Evolutionary conservation across 2,329 filamentous ascomycete species (phyloP).

Genomic region (Fusarium buharicum): DNA sequence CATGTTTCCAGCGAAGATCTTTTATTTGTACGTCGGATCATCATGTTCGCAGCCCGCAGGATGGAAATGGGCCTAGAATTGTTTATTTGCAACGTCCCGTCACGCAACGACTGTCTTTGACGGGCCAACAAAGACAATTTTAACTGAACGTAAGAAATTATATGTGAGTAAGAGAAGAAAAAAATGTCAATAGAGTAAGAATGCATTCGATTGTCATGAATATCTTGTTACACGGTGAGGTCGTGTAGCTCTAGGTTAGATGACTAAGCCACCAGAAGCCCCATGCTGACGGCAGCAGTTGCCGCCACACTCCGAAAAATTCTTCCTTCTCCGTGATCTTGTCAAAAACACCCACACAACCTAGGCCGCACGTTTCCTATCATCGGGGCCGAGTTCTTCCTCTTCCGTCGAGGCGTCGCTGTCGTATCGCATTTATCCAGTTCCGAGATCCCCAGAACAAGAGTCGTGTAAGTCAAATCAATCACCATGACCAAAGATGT

Average conservation of each 20-base stretch:
- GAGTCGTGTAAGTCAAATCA: constrained; percentile 50
- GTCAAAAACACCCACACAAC: constrained; percentile 50
- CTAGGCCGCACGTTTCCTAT: constrained; percentile 43
- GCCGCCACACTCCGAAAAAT: constrained; percentile 49
- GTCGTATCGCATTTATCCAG: constrained; percentile 58
- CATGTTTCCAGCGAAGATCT: too few species aligned
- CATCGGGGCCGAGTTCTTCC: constrained; percentile 58
- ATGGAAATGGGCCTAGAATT: too few species aligned
- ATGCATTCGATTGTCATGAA: too few species aligned
- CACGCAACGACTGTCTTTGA: too few species aligned
- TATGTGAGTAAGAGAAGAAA: too few species aligned
- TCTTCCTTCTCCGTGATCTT: constrained; percentile 51
- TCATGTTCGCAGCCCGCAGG: too few species aligned
- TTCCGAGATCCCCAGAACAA: constrained; percentile 53
- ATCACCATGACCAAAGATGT: constrained; percentile 36
- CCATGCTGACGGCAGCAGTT: constrained; percentile 39
- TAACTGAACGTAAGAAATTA: too few species aligned
- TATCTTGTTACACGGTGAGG: too few species aligned
- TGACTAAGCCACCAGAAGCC: constrained; percentile 30
- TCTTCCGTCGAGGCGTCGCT: constrained; percentile 55
- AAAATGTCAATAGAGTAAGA: too few species aligned
- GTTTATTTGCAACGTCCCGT: too few species aligned
- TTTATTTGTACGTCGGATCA: too few species aligned
- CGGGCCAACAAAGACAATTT: too few species aligned
- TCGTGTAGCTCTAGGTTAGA: constrained; percentile 4